Conservation (phyloP, 169 alveolate genomes). For the Ichthyophthirius multifiliis region DNA sequence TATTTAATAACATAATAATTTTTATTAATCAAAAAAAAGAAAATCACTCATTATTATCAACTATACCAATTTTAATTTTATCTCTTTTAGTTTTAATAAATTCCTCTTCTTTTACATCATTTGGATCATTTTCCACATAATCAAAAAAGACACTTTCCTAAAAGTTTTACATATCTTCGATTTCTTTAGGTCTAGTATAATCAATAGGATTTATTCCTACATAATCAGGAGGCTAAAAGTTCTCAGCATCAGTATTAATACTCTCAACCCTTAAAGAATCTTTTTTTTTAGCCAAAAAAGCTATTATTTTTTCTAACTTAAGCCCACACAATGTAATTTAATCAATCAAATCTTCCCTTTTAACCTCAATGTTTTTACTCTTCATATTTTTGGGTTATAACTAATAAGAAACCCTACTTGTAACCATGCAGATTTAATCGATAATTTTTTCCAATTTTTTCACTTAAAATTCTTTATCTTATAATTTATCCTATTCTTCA, state of each 20-base stretch:
- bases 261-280: slow-evolving; percentile 2
- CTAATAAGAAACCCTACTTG: slow-evolving; percentile 9
- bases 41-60: no score
- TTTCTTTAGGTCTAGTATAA: neutral
- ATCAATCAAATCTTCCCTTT: neutral
- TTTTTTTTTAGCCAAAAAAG: slow-evolving; percentile 12
- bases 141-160: neutral
- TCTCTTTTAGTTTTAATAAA: no score
- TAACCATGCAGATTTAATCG: slow-evolving; percentile 1
- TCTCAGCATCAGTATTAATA: neutral
- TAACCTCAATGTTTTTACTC: neutral
- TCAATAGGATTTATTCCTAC: neutral
- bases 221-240: slow-evolving; percentile 16
- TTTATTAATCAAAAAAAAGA: no score
- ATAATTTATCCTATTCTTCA: neutral
- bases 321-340: slow-evolving; percentile 14
- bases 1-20: no score
- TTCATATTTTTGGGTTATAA: neutral
- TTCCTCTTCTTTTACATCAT: neutral
- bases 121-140: neutral
- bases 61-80: no score
- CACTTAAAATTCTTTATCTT: slow-evolving; percentile 13
- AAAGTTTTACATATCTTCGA: neutral
- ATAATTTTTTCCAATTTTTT: neutral
- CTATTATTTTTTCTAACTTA: neutral